Conservation (phyloP, 1,139 yeast genomes). For the Debaryomycetaceae sp. region DNA sequence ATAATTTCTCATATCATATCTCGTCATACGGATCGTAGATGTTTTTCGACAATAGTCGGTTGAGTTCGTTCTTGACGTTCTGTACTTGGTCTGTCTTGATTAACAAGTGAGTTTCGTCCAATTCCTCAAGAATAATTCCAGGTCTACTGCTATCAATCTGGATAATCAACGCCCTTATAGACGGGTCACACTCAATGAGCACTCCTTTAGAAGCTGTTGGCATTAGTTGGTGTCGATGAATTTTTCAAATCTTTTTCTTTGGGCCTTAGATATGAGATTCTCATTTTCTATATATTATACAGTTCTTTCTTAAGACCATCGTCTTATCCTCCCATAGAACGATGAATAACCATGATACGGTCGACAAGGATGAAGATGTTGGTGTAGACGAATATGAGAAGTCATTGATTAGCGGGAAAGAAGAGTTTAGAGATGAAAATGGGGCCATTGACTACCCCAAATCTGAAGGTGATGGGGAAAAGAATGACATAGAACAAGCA, state of each 20-base stretch:
- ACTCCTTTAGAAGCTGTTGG: conserved; percentile 47
- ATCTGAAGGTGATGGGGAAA: neutral
- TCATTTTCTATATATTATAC: neutral
- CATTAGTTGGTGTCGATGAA: conserved; percentile 19
- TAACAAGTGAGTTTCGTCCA: conserved; percentile 86
- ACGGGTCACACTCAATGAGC: conserved; percentile 72
- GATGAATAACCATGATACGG: neutral
- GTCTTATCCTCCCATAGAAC: neutral
- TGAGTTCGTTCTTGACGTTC: conserved; percentile 73
- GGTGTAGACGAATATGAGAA: neutral
- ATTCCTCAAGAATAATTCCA: conserved; percentile 77
- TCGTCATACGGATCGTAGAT: conserved; percentile 83
- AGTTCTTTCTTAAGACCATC: neutral
- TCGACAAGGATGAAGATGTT: neutral
- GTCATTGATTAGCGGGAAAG: neutral
- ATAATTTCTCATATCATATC: conserved; percentile 35
- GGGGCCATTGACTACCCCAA: conserved; percentile 5
- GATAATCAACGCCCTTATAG: conserved; percentile 80
- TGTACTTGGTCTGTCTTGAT: conserved; percentile 76
- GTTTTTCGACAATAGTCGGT: conserved; percentile 71
- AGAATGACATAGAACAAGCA: neutral
- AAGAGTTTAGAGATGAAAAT: conserved; percentile 10
- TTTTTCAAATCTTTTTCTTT: neutral
- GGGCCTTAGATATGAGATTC: neutral
- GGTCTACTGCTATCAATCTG: conserved; percentile 71